Evolutionary conservation across 768 basidiomycete species (phyloP).

Genomic region (Suillus sp.): DNA sequence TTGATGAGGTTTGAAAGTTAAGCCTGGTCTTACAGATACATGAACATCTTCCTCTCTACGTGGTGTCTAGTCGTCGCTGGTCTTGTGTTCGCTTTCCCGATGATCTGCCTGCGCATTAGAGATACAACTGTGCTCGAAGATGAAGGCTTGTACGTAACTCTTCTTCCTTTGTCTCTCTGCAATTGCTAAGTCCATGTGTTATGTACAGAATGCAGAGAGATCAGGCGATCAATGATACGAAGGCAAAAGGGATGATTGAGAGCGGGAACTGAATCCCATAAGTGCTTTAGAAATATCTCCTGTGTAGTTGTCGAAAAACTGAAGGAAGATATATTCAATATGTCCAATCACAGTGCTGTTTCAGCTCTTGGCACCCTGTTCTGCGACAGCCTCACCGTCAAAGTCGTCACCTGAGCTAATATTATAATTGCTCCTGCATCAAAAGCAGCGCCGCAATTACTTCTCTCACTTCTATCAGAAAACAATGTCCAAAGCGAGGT

Average conservation of each 20-base stretch:
- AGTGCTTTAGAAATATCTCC: not conserved
- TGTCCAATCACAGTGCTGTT: too few species aligned
- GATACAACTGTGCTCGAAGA: constrained; percentile 56
- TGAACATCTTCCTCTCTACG: constrained; percentile 73
- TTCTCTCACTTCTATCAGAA: too few species aligned
- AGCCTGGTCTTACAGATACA: constrained; percentile 39
- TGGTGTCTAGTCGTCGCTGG: constrained; percentile 68
- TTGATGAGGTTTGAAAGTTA: constrained; percentile 6
- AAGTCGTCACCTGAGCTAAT: too few species aligned
- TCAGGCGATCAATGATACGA: not conserved
- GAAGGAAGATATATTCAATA: too few species aligned
- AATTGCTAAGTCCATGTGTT: not conserved
- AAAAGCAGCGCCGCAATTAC: too few species aligned
- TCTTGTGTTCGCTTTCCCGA: constrained; percentile 66
- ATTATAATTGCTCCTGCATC: too few species aligned
- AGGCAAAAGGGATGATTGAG: not conserved
- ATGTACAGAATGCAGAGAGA: constrained; percentile 1
- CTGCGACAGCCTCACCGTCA: too few species aligned
- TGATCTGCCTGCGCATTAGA: constrained; percentile 68
- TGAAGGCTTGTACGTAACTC: constrained; percentile 50
- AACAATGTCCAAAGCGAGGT: too few species aligned
- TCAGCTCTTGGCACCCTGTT: too few species aligned
- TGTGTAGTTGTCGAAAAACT: too few species aligned
- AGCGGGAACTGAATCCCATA: not conserved
- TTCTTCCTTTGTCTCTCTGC: not conserved